Conservation (phyloP, 192 early-diverging fungal species). For the Coemansia sp. region DNA sequence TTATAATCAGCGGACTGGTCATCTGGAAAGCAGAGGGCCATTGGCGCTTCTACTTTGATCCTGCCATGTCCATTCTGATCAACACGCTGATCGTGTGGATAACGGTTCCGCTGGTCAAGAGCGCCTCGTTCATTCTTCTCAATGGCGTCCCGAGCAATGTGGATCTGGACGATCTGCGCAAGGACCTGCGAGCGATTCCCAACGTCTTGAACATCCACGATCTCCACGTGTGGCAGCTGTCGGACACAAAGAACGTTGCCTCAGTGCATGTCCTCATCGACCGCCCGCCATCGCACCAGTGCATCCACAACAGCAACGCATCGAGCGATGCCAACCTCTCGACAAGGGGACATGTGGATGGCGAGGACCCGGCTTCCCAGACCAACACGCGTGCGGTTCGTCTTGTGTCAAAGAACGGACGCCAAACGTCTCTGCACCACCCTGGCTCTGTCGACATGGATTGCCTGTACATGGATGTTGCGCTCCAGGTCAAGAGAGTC, state of each 20-base stretch:
- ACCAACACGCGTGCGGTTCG: constrained; percentile 17
- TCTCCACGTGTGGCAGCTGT: constrained; percentile 90
- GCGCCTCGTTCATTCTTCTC: constrained; percentile 75
- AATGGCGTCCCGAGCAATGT: constrained; percentile 76
- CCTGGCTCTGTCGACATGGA: constrained; percentile 46
- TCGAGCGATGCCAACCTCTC: constrained; percentile 26
- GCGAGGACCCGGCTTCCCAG: constrained; percentile 1
- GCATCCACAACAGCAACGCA: constrained; percentile 51
- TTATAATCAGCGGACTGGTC: constrained; percentile 76
- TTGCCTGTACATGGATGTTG: constrained; percentile 70
- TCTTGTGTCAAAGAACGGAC: constrained; percentile 30
- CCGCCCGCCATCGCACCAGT: constrained; percentile 47
- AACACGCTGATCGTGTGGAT: constrained; percentile 55
- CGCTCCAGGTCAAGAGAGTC: constrained; percentile 67
- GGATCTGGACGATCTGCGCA: constrained; percentile 62
- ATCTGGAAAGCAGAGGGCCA: constrained; percentile 66
- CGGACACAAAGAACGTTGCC: constrained; percentile 77
- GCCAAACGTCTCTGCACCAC: constrained; percentile 13
- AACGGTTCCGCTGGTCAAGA: constrained; percentile 63
- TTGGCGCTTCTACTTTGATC: constrained; percentile 86
- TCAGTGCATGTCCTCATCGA: constrained; percentile 78
- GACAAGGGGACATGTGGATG: constrained; percentile 4
- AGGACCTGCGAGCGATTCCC: constrained; percentile 60
- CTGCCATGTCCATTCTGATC: constrained; percentile 66
- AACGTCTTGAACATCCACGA: constrained; percentile 82